A percentile compares a stretch with the other conserved stretches of the same genome.
phyloP scores from a whole-genome alignment of 2,329 filamentous ascomycete species.

The Fonsecaea multimorphosa region DNA sequence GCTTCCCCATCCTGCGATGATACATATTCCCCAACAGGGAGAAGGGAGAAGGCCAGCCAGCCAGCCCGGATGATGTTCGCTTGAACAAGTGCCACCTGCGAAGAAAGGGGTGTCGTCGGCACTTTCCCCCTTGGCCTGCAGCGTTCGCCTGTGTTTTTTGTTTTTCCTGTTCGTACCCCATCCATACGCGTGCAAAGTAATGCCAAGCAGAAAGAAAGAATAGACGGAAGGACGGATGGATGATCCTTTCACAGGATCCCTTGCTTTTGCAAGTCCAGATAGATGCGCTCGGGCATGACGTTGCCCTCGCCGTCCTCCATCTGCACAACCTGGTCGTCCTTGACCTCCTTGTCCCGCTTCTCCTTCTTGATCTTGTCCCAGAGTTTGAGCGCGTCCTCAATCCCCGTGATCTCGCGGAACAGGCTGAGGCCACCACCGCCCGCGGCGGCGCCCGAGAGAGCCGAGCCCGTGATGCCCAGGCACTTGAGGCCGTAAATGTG shows the following conservation, averaged over 20 bases:
- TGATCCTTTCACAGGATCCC: constrained; percentile 69
- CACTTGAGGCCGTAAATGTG: constrained; percentile 95
- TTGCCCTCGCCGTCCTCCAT: constrained; percentile 99
- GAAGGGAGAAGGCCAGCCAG: too few species aligned
- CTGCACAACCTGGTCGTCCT: constrained; percentile 70
- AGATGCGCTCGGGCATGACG: constrained; percentile 99
- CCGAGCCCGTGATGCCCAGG: constrained; percentile 73
- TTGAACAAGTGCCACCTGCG: too few species aligned
- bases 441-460: constrained; percentile 21
- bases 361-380: constrained; percentile 93
- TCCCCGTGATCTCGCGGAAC: constrained; percentile 91
- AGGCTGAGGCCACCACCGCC: constrained; percentile 72
- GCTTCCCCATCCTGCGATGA: too few species aligned
- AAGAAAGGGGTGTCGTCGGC: too few species aligned
- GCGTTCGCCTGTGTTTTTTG: too few species aligned
- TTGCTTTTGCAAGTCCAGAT: constrained; percentile 91
- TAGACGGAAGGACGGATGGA: too few species aligned
- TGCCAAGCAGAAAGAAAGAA: too few species aligned
- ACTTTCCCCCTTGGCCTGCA: too few species aligned
- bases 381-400: constrained; percentile 83
- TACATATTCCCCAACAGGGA: too few species aligned
- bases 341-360: constrained; percentile 74
- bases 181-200: too few species aligned
- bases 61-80: too few species aligned
- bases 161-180: too few species aligned